phyloP scores from a whole-genome alignment of 208 protist genomes.

The Giardia muris region DNA sequence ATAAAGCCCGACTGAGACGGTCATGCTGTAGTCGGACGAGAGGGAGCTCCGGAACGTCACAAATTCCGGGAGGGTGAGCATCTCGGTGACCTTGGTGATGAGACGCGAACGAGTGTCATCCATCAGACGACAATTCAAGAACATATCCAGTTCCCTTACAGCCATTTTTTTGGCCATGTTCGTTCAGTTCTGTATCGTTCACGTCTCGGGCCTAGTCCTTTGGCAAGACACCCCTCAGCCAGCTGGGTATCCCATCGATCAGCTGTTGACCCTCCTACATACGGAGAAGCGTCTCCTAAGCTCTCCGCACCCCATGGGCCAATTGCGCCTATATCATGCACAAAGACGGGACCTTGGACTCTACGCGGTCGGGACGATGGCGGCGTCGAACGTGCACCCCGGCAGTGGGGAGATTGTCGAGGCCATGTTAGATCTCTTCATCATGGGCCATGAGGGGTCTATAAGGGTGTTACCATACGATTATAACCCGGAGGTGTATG shows the following conservation, averaged over 20 bases:
- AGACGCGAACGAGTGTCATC: not conserved
- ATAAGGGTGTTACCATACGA: not conserved
- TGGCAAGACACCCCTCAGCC: not conserved
- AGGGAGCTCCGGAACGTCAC: not conserved
- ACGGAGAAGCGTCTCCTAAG: not conserved
- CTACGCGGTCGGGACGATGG: not conserved
- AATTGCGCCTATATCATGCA: not conserved
- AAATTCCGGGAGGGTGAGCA: not conserved
- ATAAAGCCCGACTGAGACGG: not conserved
- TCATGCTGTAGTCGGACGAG: not conserved
- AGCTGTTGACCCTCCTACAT: not conserved
- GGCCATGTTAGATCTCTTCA: not conserved
- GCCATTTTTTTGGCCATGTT: constrained; percentile 27
- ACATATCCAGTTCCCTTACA: not conserved
- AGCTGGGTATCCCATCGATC: not conserved
- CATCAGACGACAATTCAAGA: not conserved
- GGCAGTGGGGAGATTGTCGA: not conserved
- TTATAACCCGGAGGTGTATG: not conserved
- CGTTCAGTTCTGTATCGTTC: not conserved
- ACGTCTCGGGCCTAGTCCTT: not conserved
- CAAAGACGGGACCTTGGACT: not conserved
- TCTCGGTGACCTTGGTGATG: constrained; percentile 1
- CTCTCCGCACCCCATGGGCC: not conserved
- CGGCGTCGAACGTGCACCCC: not conserved
- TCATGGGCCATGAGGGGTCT: constrained; percentile 1